Evolutionary conservation across 768 basidiomycete genomes (phyloP).

Genomic region (Boletus coccyginus): DNA sequence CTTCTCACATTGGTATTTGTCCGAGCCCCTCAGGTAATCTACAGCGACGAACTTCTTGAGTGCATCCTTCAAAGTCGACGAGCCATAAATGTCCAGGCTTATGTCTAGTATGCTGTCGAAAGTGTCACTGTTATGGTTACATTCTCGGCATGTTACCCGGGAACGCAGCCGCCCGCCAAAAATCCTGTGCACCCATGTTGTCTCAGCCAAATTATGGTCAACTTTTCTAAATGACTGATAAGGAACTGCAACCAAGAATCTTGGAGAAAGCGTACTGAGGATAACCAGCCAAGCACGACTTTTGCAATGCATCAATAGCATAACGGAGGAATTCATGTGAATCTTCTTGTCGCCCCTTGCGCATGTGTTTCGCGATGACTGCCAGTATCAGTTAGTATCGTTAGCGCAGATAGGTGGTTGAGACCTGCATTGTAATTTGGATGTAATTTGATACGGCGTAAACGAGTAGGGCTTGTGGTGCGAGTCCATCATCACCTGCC

Average conservation of each 20-base stretch:
- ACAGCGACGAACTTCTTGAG: constrained; percentile 76
- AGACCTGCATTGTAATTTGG: constrained; percentile 64
- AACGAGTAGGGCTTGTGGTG: constrained; percentile 49
- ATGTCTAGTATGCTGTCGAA: constrained; percentile 95
- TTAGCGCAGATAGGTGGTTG: background rate
- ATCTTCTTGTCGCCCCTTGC: constrained; percentile 92
- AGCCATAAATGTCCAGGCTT: constrained; percentile 80
- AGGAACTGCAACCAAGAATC: constrained; percentile 1
- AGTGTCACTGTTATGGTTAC: constrained; percentile 89
- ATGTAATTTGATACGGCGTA: constrained; percentile 62
- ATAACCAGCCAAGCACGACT: constrained; percentile 69
- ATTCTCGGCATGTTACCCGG: constrained; percentile 81
- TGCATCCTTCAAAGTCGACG: constrained; percentile 63
- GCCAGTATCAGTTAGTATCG: constrained; percentile 1
- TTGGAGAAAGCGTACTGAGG: constrained; percentile 53
- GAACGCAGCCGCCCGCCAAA: constrained; percentile 93
- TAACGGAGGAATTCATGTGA: constrained; percentile 97
- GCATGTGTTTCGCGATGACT: constrained; percentile 93
- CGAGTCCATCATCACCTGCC: constrained; percentile 52
- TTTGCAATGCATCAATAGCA: constrained; percentile 88
- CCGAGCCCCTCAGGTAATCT: constrained; percentile 82
- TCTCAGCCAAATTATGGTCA: constrained; percentile 69
- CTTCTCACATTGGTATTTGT: constrained; percentile 99
- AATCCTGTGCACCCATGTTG: constrained; percentile 91
- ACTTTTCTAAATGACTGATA: constrained; percentile 50